Conservation (phyloP, 352 stramenopile species). For the Pythium coloratum region DNA sequence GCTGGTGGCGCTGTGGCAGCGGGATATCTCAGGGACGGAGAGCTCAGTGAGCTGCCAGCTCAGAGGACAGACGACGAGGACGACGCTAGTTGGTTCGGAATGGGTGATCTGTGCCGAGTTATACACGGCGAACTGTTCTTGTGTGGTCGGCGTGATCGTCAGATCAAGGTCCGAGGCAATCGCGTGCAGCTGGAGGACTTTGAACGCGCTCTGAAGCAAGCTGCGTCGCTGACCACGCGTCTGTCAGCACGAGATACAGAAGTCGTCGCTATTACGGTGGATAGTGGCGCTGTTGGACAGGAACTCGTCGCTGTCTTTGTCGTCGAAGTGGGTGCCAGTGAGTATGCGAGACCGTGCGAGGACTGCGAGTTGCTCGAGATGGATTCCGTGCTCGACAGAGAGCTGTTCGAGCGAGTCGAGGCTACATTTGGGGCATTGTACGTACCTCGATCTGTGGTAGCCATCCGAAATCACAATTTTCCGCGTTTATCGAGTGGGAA, state of each 20-base stretch:
- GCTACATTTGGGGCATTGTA: slow-evolving; percentile 33
- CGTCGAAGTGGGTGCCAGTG: background rate
- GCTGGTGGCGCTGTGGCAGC: slow-evolving; percentile 33
- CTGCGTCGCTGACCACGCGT: background rate
- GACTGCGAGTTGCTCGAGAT: background rate
- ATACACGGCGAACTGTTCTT: slow-evolving; percentile 38
- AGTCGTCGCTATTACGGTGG: background rate
- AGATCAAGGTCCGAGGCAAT: slow-evolving; percentile 60
- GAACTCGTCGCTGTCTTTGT: background rate
- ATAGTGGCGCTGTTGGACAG: background rate
- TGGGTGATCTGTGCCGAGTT: slow-evolving; percentile 45
- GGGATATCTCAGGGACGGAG: slow-evolving; percentile 33
- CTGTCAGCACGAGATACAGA: background rate
- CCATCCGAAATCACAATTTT: slow-evolving; percentile 21
- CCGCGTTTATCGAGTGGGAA: slow-evolving; percentile 42
- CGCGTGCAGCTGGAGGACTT: slow-evolving; percentile 52
- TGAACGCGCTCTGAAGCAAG: slow-evolving; percentile 32
- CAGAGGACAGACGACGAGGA: background rate
- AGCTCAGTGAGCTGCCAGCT: background rate
- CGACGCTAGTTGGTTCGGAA: slow-evolving; percentile 33
- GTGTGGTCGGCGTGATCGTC: slow-evolving; percentile 42
- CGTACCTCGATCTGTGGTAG: slow-evolving; percentile 29
- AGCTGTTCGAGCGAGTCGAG: slow-evolving; percentile 34
- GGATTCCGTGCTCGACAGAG: slow-evolving; percentile 15
- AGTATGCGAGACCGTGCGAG: background rate